Percentiles rank a stretch among this genome's conserved stretches.
Conservation (phyloP, 306 rosid genomes). For the Quercus wislizeni region DNA sequence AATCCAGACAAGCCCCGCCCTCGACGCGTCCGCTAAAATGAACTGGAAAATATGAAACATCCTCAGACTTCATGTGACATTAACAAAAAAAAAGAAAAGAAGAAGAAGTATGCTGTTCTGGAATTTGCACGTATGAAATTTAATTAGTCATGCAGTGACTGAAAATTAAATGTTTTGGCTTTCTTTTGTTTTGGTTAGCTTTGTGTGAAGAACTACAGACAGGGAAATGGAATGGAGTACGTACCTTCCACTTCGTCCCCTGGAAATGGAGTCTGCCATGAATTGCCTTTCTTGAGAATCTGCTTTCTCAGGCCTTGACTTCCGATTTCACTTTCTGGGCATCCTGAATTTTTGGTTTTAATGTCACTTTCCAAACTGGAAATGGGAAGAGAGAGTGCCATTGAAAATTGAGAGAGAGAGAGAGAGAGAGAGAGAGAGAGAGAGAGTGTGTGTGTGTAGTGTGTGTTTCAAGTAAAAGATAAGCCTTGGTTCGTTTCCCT, state of each 20-base stretch:
- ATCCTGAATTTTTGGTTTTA: constrained; percentile 20
- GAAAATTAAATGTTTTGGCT: neutral
- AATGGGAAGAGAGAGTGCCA: constrained; percentile 32
- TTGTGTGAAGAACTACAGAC: neutral
- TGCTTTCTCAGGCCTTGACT: constrained; percentile 55
- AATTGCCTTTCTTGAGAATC: constrained; percentile 43
- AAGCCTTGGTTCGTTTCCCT: constrained; percentile 63
- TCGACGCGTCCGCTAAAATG: constrained; percentile 48
- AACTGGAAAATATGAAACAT: constrained; percentile 31
- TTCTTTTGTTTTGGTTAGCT: neutral
- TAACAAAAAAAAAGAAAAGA: neutral
- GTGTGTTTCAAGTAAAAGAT: constrained; percentile 36
- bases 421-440: constrained; percentile 23
- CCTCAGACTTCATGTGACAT: constrained; percentile 4
- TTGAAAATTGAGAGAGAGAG: constrained; percentile 11
- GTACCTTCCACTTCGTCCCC: constrained; percentile 68
- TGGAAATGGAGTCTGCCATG: constrained; percentile 62
- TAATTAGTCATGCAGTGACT: neutral
- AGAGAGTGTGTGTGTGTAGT: constrained; percentile 7
- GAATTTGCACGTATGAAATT: neutral
- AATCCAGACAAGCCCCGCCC: constrained; percentile 39
- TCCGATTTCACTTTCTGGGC: constrained; percentile 32
- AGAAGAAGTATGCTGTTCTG: neutral
- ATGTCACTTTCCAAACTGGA: constrained; percentile 18
- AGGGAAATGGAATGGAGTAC: constrained; percentile 19